These are phyloP conservation scores for Pythium volutum DNA, from an alignment of 352 stramenopile genomes.

Conservation along the genomic window DNA sequence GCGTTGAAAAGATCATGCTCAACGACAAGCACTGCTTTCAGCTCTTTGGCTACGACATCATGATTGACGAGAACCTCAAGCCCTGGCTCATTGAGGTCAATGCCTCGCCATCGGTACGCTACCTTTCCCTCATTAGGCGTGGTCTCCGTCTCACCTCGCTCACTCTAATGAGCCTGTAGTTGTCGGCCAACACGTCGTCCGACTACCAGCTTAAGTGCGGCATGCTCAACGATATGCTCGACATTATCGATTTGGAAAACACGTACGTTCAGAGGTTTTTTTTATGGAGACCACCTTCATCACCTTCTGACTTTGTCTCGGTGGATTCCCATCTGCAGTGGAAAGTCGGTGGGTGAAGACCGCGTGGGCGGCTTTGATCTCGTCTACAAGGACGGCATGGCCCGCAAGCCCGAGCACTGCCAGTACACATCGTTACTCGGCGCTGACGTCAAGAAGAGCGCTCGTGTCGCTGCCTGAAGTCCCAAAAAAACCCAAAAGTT, in stretches of 20 bases:
- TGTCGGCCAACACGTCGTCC: conserved; percentile 89
- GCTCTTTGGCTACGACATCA: conserved; percentile 92
- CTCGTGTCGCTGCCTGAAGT: conserved; percentile 4
- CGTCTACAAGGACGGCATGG: conserved; percentile 67
- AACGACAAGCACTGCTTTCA: conserved; percentile 96
- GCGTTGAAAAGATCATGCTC: conserved; percentile 93
- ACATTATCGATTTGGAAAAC: conserved; percentile 93
- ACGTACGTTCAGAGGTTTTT: conserved; percentile 29
- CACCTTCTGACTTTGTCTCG: too few species aligned
- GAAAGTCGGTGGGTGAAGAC: conserved; percentile 40
- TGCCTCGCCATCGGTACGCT: conserved; percentile 81
- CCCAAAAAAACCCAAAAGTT: neutral
- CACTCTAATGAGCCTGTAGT: conserved; percentile 25
- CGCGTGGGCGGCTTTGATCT: conserved; percentile 74
- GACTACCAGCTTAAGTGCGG: conserved; percentile 93
- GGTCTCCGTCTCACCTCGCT: conserved; percentile 27
- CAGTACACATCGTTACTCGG: conserved; percentile 76
- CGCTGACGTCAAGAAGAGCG: conserved; percentile 45
- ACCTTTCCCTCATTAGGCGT: too few species aligned
- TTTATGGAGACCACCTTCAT: neutral
- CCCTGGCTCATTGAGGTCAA: conserved; percentile 94
- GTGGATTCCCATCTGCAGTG: too few species aligned
- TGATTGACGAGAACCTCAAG: conserved; percentile 91
- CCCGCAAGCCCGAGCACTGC: conserved; percentile 63
- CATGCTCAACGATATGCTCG: conserved; percentile 93